These are phyloP conservation scores for Papiliotrema laurentii DNA, from an alignment of 1,284 basidiomycete genomes.

Conservation along the genomic window DNA sequence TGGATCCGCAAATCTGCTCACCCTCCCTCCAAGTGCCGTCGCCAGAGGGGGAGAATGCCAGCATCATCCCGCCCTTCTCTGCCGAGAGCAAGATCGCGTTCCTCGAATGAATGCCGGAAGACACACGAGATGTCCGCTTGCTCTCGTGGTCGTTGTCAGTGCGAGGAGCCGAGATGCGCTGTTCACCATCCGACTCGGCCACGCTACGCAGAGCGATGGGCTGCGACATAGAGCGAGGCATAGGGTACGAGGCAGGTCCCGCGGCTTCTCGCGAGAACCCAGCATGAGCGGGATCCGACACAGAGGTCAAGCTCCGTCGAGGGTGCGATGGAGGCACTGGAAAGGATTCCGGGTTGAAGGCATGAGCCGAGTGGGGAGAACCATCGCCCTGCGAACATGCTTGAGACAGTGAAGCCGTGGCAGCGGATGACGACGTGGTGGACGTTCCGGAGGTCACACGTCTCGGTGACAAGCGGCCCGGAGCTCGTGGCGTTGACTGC, in stretches of 20 bases:
- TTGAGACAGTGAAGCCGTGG: slow-evolving; percentile 1
- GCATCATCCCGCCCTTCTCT: slow-evolving; percentile 36
- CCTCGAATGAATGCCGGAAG: slow-evolving; percentile 28
- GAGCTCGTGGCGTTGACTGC: not conserved
- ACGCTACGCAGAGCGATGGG: slow-evolving; percentile 14
- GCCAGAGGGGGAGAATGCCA: slow-evolving; percentile 26
- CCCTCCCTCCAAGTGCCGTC: slow-evolving; percentile 18
- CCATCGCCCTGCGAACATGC: not conserved
- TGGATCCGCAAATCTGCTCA: slow-evolving; percentile 16
- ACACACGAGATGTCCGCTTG: slow-evolving; percentile 21
- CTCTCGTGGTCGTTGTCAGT: not conserved
- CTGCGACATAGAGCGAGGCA: slow-evolving; percentile 15
- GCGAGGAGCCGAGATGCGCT: not conserved
- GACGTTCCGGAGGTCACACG: too few species aligned
- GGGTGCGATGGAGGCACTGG: slow-evolving; percentile 8
- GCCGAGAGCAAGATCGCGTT: slow-evolving; percentile 33
- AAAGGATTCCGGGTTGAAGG: slow-evolving; percentile 5
- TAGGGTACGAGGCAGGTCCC: slow-evolving; percentile 3
- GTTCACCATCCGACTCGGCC: not conserved
- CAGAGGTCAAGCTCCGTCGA: slow-evolving; percentile 6
- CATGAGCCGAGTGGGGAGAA: not conserved
- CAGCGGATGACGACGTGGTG: not conserved
- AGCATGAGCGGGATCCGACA: slow-evolving; percentile 11
- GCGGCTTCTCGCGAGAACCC: not conserved
- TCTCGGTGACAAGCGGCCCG: too few species aligned